Percentiles rank a stretch among this genome's conserved stretches.
These are phyloP conservation scores for Mycena maculata DNA, from an alignment of 768 basidiomycete species.

Conservation along the genomic window DNA sequence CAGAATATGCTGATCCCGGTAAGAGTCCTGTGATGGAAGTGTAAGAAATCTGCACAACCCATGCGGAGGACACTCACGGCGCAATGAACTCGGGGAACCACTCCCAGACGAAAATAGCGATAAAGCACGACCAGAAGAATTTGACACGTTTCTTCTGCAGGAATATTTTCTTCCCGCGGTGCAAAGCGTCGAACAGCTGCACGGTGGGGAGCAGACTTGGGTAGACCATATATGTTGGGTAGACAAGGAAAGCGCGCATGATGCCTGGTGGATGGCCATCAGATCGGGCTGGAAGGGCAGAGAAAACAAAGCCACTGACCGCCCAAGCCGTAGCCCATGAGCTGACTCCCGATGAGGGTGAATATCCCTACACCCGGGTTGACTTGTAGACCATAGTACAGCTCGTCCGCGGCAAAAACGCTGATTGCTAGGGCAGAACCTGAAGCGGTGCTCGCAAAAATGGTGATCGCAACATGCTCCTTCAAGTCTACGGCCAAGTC, in stretches of 20 bases:
- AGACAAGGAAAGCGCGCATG: conserved; percentile 23
- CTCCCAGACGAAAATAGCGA: conserved; percentile 66
- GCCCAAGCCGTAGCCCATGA: conserved; percentile 56
- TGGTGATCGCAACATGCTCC: conserved; percentile 73
- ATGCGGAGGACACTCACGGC: neutral
- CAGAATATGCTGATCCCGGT: conserved; percentile 72
- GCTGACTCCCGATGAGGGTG: conserved; percentile 52
- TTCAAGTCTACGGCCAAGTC: conserved; percentile 50
- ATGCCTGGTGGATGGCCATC: neutral
- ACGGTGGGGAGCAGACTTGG: conserved; percentile 49
- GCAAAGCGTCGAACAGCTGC: conserved; percentile 59
- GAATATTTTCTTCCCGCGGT: conserved; percentile 56
- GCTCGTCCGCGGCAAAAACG: conserved; percentile 67
- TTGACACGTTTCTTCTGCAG: conserved; percentile 64
- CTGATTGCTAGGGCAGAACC: conserved; percentile 68
- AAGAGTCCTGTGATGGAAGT: conserved; percentile 45
- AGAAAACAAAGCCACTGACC: conserved; percentile 36
- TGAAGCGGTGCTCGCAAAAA: conserved; percentile 70
- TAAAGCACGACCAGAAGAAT: conserved; percentile 66
- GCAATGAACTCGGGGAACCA: conserved; percentile 57
- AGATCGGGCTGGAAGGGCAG: too few relatives aligned
- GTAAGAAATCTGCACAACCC: too few relatives aligned
- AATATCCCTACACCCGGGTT: conserved; percentile 58
- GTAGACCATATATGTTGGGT: conserved; percentile 52
- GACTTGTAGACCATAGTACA: conserved; percentile 58